These are phyloP conservation scores for Capsicum baccatum DNA, from an alignment of 257 asterid genomes.

Conservation along the genomic window DNA sequence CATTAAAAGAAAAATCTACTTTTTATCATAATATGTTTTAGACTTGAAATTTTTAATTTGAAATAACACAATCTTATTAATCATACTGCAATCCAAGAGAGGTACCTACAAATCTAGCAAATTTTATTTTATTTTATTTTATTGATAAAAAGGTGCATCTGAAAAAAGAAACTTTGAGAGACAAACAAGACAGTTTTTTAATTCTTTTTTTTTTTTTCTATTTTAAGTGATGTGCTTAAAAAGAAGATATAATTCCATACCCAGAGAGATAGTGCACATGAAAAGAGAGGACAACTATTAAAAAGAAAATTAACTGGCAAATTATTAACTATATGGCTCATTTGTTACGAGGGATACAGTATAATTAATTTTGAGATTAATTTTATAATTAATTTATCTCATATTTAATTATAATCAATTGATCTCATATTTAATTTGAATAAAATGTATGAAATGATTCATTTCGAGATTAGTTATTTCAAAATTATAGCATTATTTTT, in stretches of 20 bases:
- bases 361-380: no score
- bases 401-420: no score
- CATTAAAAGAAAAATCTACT: background rate
- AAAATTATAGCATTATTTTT: no score
- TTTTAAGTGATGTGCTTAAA: constrained; percentile 11
- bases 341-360: no score
- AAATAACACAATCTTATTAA: background rate
- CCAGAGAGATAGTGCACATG: constrained; percentile 21
- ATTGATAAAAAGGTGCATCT: background rate
- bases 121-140: no score
- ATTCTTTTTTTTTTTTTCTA: background rate
- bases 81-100: background rate
- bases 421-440: no score
- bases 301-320: background rate
- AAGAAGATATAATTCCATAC: constrained; percentile 16
- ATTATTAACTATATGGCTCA: no score
- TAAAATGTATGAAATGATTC: no score
- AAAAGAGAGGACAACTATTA: background rate
- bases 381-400: no score
- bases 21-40: rapidly evolving
- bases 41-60: background rate
- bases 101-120: background rate
- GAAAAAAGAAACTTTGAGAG: constrained; percentile 1
- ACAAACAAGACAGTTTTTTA: background rate
- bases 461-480: no score